Evolutionary conservation across 2,329 filamentous ascomycete species (phyloP).

Genomic region (Nothophoma quercina): DNA sequence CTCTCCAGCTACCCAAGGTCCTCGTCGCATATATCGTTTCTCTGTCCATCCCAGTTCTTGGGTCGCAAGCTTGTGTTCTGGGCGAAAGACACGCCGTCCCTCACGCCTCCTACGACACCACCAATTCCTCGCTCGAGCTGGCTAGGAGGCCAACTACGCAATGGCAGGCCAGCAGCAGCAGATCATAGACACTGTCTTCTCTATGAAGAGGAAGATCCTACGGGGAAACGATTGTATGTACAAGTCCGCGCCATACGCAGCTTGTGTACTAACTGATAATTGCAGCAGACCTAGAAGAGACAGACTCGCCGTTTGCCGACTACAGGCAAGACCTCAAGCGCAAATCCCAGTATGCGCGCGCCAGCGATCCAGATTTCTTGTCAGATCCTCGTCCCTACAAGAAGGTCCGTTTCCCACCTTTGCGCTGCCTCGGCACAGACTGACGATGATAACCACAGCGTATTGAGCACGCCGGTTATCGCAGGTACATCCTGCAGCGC

Average conservation of each 20-base stretch:
- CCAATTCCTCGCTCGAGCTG: conserved; percentile 28
- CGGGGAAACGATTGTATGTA: conserved; percentile 46
- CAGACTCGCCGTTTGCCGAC: conserved; percentile 73
- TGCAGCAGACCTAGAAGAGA: conserved; percentile 78
- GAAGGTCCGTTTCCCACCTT: conserved; percentile 61
- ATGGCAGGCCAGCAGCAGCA: conserved; percentile 52
- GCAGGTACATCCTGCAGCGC: conserved; percentile 74
- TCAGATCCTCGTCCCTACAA: conserved; percentile 73
- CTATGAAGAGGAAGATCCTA: conserved; percentile 48
- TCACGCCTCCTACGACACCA: not conserved
- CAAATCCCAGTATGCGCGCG: conserved; percentile 73
- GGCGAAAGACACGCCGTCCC: not conserved
- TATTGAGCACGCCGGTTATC: conserved; percentile 76
- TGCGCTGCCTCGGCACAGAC: conserved; percentile 20
- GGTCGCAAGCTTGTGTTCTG: not conserved
- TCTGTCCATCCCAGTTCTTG: not conserved
- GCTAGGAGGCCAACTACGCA: conserved; percentile 27
- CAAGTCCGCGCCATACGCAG: not conserved
- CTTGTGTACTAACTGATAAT: conserved; percentile 24
- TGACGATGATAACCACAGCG: conserved; percentile 56
- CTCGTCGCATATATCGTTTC: not conserved
- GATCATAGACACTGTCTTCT: conserved; percentile 51
- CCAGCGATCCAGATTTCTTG: conserved; percentile 68
- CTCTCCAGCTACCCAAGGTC: not conserved
- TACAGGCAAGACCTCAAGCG: conserved; percentile 82